Base-by-base conservation (phyloP, 202 grass and related monocot species). In the Schoenoplectus tabernaemontani region DNA sequence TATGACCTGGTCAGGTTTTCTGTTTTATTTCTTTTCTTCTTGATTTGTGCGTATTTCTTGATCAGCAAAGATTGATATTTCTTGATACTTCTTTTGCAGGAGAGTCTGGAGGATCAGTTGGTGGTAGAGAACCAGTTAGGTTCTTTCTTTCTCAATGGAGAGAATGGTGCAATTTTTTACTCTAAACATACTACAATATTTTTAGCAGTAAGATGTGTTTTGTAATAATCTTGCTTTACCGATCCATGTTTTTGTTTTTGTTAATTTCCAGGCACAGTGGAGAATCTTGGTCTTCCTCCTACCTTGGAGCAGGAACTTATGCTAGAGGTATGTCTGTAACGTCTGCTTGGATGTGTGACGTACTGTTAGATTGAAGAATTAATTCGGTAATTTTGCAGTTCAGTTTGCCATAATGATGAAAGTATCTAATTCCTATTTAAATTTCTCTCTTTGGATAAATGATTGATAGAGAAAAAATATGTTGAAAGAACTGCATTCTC, bases 271-370 rank as follows among this genome's bases (percentile, higher is more conserved):
- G 64, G 64, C 20, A 9, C 5, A 0, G 9, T 26, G 8, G 70
- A 65, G 12, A 67, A 70, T 44, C 28, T 64, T 42, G 39, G 1
- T 62, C 47, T 67, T 78, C 64, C 19, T 1, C 17, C 12, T 24
- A 38, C 33, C 63, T 71, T 57, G 4, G 71, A 76, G 0, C 77
- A 82, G 22, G 84, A 88, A 33, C 86, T 92, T 43, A 65, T 67
- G 57, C 24, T 13, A 17, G 84, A 92, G 93, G 93, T 96, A 80
- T 8, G 72, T 65, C 12, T 46, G 23, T 37, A 17, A 56, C 12
- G 60, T 7, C 26, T 13, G 32, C 16, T 50, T 41, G 7, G 54
- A 17, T n/a, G n/a, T n/a, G n/a, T n/a, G n/a, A n/a, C n/a, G n/a
- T n/a, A n/a, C n/a, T 67, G 15, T 23, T 15, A 64, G 7, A 51